Base-by-base conservation (phyloP, 140 eudicot genomes). In the Ambrosia hybrid region DNA sequence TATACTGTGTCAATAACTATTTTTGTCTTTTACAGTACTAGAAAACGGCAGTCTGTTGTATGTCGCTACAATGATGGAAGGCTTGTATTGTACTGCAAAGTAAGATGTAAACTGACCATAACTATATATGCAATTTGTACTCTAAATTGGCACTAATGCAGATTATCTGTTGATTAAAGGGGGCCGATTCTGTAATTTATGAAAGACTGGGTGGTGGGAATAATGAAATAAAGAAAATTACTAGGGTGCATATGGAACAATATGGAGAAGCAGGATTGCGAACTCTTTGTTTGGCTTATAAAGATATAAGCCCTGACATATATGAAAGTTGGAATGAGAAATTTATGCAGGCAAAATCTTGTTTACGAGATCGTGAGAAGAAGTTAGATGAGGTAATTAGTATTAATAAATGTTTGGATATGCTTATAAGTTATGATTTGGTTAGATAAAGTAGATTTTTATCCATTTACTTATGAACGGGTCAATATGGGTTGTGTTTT, bases 1-100 rank as follows among this genome's bases (percentile, higher is more conserved):
- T 14, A 49, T 38, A 64, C 46, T 60, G 10, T 83, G 70, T 83
- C 58, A 60, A 16, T 51, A 16, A 80, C 48, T 61, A 49, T 68
- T 21, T 57, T 62, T 53, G 36, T 4, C 60, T 51, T 57, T 64
- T 77, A 34, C 75, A 92, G 98, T 84, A 88, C 93, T 58, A 85
- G 98, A 82, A 92, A 92, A 87, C 88, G 98, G 73, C 98, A 92
- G 75, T 92, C 98, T 71, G 98, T 92, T 73, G 88, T 92, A 41
- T 89, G 98, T 57, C 95, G 98, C 43, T 92, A 85, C 71, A 86
- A 83, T n/a, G 87, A 92, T 80, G 98, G 96, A 38, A 87, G 92
- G 82, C 92, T 89, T 80, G 95, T 92, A 21, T 76, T 92, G n/a
- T n/a, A n/a, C n/a, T n/a, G n/a, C n/a, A n/a, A 89, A 89, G 98